These are phyloP conservation scores for Colletotrichum tabaci DNA, from an alignment of 2,329 filamentous ascomycete species.

Conservation along the genomic window DNA sequence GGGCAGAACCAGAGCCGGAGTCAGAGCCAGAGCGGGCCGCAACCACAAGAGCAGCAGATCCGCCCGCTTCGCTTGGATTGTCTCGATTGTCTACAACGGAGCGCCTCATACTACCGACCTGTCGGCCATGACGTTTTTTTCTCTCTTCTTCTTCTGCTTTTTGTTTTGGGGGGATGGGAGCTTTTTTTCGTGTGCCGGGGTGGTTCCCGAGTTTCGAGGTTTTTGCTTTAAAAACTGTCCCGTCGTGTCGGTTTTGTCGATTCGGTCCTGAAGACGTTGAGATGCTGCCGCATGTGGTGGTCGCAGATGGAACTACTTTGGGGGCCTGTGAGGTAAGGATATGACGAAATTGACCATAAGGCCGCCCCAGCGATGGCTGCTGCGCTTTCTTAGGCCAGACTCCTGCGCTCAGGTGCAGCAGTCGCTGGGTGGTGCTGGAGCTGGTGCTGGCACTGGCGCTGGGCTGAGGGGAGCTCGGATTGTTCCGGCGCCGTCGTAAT, in stretches of 20 bases:
- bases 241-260: neutral
- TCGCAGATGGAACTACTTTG: neutral
- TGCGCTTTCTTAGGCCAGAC: neutral
- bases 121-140: constrained; percentile 31
- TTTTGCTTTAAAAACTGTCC: neutral
- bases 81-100: constrained; percentile 23
- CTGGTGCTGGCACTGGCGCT: neutral
- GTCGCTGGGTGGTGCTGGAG: neutral
- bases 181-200: no score
- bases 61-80: constrained; percentile 37
- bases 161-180: no score
- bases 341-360: constrained; percentile 31
- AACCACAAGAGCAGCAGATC: constrained; percentile 38
- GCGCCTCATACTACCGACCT: constrained; percentile 40
- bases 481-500: constrained; percentile 16
- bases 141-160: no score
- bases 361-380: constrained; percentile 16
- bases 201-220: no score
- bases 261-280: neutral
- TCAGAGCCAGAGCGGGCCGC: constrained; percentile 34
- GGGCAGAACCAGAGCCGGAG: constrained; percentile 25
- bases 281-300: constrained; percentile 1
- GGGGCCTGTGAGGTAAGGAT: constrained; percentile 3
- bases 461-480: neutral
- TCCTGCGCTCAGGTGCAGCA: neutral